Percentiles rank a stretch among this genome's conserved stretches.
Evolutionary conservation across 2,329 filamentous ascomycete species (phyloP).

Genomic region (Peltaster fructicola): DNA sequence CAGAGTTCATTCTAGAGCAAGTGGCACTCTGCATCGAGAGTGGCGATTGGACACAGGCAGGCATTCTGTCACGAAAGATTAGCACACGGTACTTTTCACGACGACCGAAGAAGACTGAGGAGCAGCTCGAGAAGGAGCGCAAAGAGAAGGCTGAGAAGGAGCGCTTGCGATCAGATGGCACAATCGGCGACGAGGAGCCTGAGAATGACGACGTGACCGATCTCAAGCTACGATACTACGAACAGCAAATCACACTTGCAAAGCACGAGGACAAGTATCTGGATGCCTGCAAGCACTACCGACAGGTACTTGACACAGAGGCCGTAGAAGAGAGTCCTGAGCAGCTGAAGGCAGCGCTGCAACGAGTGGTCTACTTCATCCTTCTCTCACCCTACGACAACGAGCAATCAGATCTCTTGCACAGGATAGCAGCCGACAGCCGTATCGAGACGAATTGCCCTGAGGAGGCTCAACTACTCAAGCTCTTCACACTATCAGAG

Average conservation of each 20-base stretch:
- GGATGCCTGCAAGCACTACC: conserved; percentile 94
- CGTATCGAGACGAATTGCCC: conserved; percentile 41
- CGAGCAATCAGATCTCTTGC: conserved; percentile 91
- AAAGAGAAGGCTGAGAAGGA: conserved; percentile 76
- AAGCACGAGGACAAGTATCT: conserved; percentile 98
- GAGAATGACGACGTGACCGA: conserved; percentile 82
- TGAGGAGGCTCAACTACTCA: conserved; percentile 69
- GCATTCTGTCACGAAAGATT: conserved; percentile 89
- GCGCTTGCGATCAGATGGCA: conserved; percentile 40
- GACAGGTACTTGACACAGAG: conserved; percentile 90
- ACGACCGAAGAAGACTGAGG: conserved; percentile 76
- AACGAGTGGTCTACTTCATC: conserved; percentile 93
- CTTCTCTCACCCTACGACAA: conserved; percentile 96
- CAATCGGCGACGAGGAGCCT: conserved; percentile 50
- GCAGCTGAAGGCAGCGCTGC: conserved; percentile 70
- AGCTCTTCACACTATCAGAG: conserved; percentile 87
- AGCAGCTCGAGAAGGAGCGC: conserved; percentile 78
- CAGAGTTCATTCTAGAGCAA: conserved; percentile 93
- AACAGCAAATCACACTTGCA: conserved; percentile 87
- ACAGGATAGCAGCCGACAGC: conserved; percentile 74
- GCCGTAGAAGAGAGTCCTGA: conserved; percentile 78
- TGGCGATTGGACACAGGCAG: conserved; percentile 88
- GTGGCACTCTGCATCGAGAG: conserved; percentile 89
- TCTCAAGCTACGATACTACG: conserved; percentile 87
- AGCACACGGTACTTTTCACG: conserved; percentile 81